phyloP scores from a whole-genome alignment of 2,329 filamentous ascomycete species.

The Coleophoma crateriformis region DNA sequence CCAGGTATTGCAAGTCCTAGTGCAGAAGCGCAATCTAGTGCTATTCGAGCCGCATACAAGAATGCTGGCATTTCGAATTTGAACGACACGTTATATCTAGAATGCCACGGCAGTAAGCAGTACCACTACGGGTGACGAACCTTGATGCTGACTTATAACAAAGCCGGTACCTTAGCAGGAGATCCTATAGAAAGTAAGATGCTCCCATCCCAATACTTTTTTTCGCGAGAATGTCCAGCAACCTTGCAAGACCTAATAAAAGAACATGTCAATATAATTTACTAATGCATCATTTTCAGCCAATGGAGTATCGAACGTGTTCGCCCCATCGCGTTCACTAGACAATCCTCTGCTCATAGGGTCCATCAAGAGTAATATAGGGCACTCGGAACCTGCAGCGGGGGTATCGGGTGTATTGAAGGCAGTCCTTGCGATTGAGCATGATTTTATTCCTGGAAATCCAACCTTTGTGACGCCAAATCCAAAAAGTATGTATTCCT shows the following conservation, averaged over 20 bases:
- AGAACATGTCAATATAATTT: no score
- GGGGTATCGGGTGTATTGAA: constrained; percentile 39
- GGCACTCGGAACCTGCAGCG: constrained; percentile 37
- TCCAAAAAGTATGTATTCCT: background rate
- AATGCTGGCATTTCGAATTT: constrained; percentile 6
- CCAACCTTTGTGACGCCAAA: background rate
- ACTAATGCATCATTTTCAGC: background rate
- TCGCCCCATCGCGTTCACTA: background rate
- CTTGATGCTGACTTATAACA: no score
- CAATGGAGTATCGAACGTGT: constrained; percentile 3
- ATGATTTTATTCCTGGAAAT: constrained; percentile 15
- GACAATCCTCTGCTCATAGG: background rate
- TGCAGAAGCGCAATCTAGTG: constrained; percentile 31
- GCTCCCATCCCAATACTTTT: no score
- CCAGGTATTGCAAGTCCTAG: constrained; percentile 49
- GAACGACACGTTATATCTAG: constrained; percentile 25
- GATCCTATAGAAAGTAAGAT: background rate
- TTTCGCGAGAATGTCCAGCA: no score
- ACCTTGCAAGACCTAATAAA: no score
- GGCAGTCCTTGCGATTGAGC: constrained; percentile 26
- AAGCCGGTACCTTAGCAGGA: background rate
- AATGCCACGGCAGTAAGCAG: constrained; percentile 7
- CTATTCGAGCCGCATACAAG: constrained; percentile 4
- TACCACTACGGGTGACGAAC: no score
- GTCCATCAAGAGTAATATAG: constrained; percentile 31